These are phyloP conservation scores for Pelargonium fulgidum DNA, from an alignment of 441 rosid species.

Conservation along the genomic window DNA sequence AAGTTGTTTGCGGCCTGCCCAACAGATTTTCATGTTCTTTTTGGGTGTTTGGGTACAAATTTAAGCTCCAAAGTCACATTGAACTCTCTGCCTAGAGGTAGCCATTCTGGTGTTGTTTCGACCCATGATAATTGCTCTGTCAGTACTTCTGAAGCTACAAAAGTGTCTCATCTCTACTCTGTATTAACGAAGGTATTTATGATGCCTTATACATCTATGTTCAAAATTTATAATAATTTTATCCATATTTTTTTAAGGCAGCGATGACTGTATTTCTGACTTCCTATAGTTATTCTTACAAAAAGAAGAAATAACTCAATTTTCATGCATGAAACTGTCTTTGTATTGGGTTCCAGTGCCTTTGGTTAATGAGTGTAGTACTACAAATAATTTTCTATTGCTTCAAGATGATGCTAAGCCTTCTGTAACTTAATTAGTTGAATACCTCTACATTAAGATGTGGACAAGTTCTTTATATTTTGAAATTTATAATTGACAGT, in stretches of 20 bases:
- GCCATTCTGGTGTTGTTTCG: constrained; percentile 24
- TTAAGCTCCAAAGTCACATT: constrained; percentile 25
- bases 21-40: constrained; percentile 54
- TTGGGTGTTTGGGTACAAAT: constrained; percentile 37
- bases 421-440: background rate
- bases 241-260: background rate
- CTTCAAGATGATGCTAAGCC: constrained; percentile 4
- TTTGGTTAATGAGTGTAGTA: constrained; percentile 3
- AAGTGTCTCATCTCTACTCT: constrained; percentile 41
- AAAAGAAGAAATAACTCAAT: background rate
- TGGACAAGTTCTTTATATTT: background rate
- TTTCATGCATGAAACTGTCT: background rate
- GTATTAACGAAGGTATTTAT: constrained; percentile 49
- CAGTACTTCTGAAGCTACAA: constrained; percentile 44
- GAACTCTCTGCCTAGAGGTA: constrained; percentile 24
- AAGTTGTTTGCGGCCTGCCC: constrained; percentile 56
- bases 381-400: background rate
- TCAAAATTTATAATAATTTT: background rate
- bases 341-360: background rate
- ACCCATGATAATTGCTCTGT: constrained; percentile 26
- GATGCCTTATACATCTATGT: constrained; percentile 3
- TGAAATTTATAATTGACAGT: background rate
- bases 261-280: background rate
- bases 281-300: background rate
- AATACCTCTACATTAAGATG: background rate